Evolutionary conservation across 108 stramenopile species (phyloP).

Genomic region (Nannochloropsis oceanica): DNA sequence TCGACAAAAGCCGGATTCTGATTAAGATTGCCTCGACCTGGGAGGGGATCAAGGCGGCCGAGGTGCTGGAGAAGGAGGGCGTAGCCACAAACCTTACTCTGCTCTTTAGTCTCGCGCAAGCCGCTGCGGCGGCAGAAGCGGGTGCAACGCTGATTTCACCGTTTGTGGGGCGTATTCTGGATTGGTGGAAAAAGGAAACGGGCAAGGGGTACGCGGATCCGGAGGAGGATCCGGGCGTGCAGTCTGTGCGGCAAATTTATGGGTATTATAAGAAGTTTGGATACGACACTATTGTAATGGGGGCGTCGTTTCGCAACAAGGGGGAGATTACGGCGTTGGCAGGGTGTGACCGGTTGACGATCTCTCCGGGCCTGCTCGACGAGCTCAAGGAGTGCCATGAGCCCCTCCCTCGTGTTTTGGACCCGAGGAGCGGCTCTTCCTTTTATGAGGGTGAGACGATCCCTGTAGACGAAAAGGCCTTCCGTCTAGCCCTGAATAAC

Average conservation of each 20-base stretch:
- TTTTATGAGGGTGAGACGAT: too few species aligned
- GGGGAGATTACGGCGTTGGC: constrained; percentile 42
- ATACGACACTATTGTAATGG: constrained; percentile 91
- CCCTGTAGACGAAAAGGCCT: constrained; percentile 56
- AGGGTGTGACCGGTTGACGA: constrained; percentile 49
- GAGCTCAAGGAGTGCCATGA: constrained; percentile 14
- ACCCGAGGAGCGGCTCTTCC: neutral
- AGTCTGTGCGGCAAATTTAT: constrained; percentile 68
- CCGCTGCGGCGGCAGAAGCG: constrained; percentile 73
- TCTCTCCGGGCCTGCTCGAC: constrained; percentile 36
- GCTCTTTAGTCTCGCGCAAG: constrained; percentile 76
- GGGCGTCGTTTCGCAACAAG: constrained; percentile 73
- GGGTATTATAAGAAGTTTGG: constrained; percentile 90
- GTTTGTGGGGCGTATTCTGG: constrained; percentile 89
- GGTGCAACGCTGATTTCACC: constrained; percentile 85
- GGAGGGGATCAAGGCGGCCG: constrained; percentile 91
- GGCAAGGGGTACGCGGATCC: constrained; percentile 53
- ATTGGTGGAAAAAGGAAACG: constrained; percentile 71
- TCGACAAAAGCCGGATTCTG: constrained; percentile 59
- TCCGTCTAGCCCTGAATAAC: constrained; percentile 76
- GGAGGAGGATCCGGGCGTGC: constrained; percentile 74
- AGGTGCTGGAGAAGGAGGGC: constrained; percentile 73
- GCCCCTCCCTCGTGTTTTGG: constrained; percentile 4
- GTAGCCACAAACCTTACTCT: constrained; percentile 90
- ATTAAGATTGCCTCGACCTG: constrained; percentile 97